Evolutionary conservation across 306 rosid genomes (phyloP), one percentile per base, ranked within the genome.

Genomic region (Castanea crenata): DNA sequence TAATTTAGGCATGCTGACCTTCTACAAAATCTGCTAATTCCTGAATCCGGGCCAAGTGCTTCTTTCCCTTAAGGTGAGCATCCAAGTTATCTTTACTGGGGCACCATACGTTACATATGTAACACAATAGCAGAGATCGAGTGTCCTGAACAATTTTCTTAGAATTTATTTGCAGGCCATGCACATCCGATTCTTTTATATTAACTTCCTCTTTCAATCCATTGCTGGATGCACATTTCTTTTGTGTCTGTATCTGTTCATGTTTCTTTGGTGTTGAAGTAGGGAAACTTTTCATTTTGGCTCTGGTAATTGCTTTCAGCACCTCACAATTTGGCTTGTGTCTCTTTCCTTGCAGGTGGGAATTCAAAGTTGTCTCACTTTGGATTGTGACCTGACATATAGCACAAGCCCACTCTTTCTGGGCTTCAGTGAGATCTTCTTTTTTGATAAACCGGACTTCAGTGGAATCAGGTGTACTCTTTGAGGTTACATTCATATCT

Each of bases 251-350:
- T 0, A 18, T 27, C 1, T 21, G 56, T 56, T 54, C 1, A 1
- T 15, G 35, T 73, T 56, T 73, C 12, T 52, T 25, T 2, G 51
- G 29, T 34, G 61, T 64, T 29, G 69, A 69, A 74, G 54, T 21
- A 3, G 61, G 74, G 61, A 46, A 6, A 64, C 1, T 23, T 34
- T 65, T 55, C 49, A 59, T 58, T 46, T 19, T 10, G 38, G 35
- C n/a, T 55, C 32, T 32, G 41, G 56, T 80, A 32, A 46, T 56
- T 38, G 75, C 51, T 68, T 56, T 55, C 5, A 67, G 79, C 56
- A 58, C 74, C 35, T 80, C 75, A 41, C 19, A 52, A 5, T 78
- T 46, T 32, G 75, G 51, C 79, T 25, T 55, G 75, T 80, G 83
- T 19, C 73, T 61, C 10, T n/a, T 31, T 44, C 73, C 77, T 6